Base-by-base conservation (phyloP, 495 filamentous ascomycete species). In the Neurospora hispaniola region DNA sequence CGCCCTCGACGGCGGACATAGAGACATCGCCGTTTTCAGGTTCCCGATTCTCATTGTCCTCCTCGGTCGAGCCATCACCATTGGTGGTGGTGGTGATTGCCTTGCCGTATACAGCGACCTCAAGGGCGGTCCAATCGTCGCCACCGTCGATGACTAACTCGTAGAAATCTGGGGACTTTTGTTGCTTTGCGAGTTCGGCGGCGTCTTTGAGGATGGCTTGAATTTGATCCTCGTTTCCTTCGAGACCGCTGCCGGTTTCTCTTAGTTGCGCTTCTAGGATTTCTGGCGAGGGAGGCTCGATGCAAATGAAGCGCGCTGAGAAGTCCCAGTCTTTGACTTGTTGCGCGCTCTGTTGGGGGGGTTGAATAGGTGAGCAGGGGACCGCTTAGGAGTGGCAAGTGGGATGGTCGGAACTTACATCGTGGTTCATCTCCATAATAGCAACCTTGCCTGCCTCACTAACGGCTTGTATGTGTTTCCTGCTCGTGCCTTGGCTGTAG, bases 121-220 rank as follows among this genome's bases (percentile, higher is more conserved):
- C 54, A 14, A 66, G 54, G 54, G 54, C 54, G 12, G 42, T 93
- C 90, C 71, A 94, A 77, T 38, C 54, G 71, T 93, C 88, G 77
- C 91, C 90, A 75, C 93, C 94, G 39, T 90, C 86, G 54, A 95
- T 83, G 31, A 90, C 85, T 81, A 86, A 86, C 68, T 94, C 91
- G 78, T 89, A 89, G 14, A 89, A 84, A 11, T 85, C 89, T 1
- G 84, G 82, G n/a, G 86, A 81, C 73, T 87, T 85, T 5, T 90
- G 81, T 74, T 88, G 91, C 71, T 89, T 90, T 72, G 92, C 80
- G 77, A 93, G 90, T 71, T 86, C 85, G 78, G 85, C 82, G 0
- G 92, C 90, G 75, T 90, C 86, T 42, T 86, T 82, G 42, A 95
- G 77, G 42, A 88, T 80, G 78, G 86, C 86, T 75, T 84, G 77